Conservation (phyloP, 129 eudicot genomes). For the Artemisia argyi region DNA sequence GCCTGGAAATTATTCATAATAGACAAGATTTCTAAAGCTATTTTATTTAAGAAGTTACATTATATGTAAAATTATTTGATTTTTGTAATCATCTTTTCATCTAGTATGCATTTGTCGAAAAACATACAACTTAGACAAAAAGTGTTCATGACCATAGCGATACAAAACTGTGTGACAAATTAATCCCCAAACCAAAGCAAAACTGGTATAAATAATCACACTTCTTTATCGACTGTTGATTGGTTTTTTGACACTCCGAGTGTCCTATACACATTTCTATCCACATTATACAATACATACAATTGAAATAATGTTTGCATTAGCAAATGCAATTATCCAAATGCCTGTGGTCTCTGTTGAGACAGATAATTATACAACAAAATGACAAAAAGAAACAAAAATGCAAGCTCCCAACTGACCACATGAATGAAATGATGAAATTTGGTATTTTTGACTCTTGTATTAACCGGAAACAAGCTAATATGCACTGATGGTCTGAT, state of each 20-base stretch:
- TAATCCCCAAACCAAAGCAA: too few relatives aligned
- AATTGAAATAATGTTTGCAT: not conserved
- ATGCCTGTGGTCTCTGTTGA: constrained; percentile 13
- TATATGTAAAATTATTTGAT: too few relatives aligned
- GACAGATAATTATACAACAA: not conserved
- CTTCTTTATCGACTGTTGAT: not conserved
- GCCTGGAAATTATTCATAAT: too few relatives aligned
- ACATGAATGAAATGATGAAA: not conserved
- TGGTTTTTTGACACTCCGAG: not conserved
- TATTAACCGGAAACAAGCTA: not conserved
- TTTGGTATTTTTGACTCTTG: not conserved
- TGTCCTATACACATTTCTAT: not conserved
- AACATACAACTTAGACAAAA: too few relatives aligned
- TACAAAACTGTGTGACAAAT: too few relatives aligned
- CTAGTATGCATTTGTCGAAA: too few relatives aligned
- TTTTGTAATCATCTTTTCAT: too few relatives aligned
- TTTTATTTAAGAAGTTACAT: too few relatives aligned
- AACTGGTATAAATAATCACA: constrained; percentile 13
- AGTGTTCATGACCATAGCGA: too few relatives aligned
- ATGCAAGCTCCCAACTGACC: constrained; percentile 2
- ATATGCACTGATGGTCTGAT: not conserved
- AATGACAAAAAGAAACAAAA: not conserved
- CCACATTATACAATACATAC: not conserved
- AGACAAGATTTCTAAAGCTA: too few relatives aligned
- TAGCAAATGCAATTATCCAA: too few relatives aligned